Conservation (phyloP, 1,284 basidiomycete genomes). For the Mycena sp. region DNA sequence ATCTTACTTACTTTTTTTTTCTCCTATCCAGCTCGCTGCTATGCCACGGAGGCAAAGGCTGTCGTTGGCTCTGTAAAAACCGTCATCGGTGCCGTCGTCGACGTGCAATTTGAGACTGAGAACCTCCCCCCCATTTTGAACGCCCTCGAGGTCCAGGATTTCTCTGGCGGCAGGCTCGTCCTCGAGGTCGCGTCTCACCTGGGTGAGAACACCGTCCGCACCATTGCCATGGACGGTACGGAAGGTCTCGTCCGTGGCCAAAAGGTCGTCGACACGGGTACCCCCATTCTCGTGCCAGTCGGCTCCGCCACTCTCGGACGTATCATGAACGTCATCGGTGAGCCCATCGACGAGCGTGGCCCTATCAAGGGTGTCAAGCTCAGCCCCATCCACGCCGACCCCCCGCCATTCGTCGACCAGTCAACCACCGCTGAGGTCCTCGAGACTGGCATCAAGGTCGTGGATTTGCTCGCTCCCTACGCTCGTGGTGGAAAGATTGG, state of each 20-base stretch:
- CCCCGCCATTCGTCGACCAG: conserved; percentile 97
- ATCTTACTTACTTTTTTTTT: conserved; percentile 30
- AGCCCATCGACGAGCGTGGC: conserved; percentile 99
- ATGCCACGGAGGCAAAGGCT: conserved; percentile 88
- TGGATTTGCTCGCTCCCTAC: conserved; percentile 98
- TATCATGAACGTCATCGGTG: conserved; percentile 99
- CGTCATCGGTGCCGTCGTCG: conserved; percentile 98
- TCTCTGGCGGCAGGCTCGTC: conserved; percentile 92
- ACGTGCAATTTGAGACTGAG: conserved; percentile 94
- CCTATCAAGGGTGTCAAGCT: conserved; percentile 96
- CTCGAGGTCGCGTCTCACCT: conserved; percentile 97
- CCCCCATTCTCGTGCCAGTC: conserved; percentile 96
- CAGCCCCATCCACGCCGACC: conserved; percentile 95
- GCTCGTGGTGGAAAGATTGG: conserved; percentile 99
- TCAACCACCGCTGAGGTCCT: conserved; percentile 98
- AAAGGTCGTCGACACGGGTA: conserved; percentile 96
- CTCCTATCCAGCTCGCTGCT: conserved; percentile 81
- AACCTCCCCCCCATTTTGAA: conserved; percentile 97
- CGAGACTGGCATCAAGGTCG: conserved; percentile 99
- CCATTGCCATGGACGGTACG: conserved; percentile 99
- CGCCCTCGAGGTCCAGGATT: conserved; percentile 96
- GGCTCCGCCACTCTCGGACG: conserved; percentile 94
- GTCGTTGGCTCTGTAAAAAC: conserved; percentile 87
- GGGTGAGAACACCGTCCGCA: conserved; percentile 98
- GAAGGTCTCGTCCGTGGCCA: conserved; percentile 99